Percentiles rank a stretch among this genome's conserved stretches.
Conservation (phyloP, 768 basidiomycete genomes). For the Naganishia antarctica region DNA sequence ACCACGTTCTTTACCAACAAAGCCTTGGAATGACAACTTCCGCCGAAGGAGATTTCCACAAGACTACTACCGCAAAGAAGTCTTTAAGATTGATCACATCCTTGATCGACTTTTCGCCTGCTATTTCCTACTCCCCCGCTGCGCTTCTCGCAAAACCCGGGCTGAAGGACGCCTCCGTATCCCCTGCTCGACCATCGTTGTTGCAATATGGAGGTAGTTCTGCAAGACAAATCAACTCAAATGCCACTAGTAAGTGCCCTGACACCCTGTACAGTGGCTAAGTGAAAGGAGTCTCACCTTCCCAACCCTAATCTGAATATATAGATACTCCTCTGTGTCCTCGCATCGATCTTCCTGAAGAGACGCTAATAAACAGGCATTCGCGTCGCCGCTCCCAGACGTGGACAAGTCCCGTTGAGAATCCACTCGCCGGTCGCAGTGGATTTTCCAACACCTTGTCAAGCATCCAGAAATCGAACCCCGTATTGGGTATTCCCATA, state of each 20-base stretch:
- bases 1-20: conserved; percentile 10
- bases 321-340: background rate
- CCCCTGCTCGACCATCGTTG: background rate
- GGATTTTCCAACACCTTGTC: background rate
- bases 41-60: background rate
- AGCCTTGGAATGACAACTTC: background rate
- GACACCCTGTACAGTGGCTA: too few relatives aligned
- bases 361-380: background rate
- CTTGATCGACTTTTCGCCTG: background rate
- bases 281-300: too few relatives aligned
- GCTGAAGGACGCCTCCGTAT: background rate
- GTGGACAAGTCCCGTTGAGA: conserved; percentile 1
- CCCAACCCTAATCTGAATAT: background rate
- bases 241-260: background rate
- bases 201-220: background rate
- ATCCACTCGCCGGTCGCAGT: background rate
- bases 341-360: background rate
- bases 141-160: conserved; percentile 7
- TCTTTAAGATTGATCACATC: background rate
- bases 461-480: background rate
- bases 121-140: conserved; percentile 7
- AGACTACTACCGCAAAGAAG: background rate
- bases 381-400: conserved; percentile 6
- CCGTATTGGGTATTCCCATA: background rate
- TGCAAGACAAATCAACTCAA: background rate